These are phyloP conservation scores for Fusarium udum DNA, from an alignment of 2,329 filamentous ascomycete genomes.

Conservation along the genomic window DNA sequence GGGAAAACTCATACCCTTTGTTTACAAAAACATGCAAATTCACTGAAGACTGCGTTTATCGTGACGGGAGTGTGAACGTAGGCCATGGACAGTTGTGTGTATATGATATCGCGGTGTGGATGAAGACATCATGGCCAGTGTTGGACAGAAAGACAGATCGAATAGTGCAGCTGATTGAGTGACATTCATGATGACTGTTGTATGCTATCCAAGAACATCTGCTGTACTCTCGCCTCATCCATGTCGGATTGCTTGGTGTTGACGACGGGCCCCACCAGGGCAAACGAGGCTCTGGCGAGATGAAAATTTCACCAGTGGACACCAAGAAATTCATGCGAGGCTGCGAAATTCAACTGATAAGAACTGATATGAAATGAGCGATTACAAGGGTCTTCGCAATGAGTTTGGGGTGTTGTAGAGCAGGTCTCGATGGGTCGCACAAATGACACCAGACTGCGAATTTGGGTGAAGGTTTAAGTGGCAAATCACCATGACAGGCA, in stretches of 20 bases:
- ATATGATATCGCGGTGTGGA: background rate
- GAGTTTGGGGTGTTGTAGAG: background rate
- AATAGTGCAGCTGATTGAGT: background rate
- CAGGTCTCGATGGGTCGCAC: accelerated
- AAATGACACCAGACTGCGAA: too few relatives aligned
- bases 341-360: conserved; percentile 27
- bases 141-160: background rate
- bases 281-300: conserved; percentile 41
- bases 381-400: background rate
- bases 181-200: too few relatives aligned
- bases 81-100: background rate
- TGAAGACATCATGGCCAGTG: background rate
- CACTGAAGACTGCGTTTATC: conserved; percentile 11
- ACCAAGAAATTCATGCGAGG: conserved; percentile 39
- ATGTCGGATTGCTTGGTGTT: background rate
- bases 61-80: background rate
- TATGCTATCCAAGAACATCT: background rate
- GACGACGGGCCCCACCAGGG: conserved; percentile 30
- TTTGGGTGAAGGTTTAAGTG: background rate
- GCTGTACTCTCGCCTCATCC: background rate
- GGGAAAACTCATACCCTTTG: conserved; percentile 46
- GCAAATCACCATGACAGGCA: background rate
- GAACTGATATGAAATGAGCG: background rate
- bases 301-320: conserved; percentile 23
- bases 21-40: conserved; percentile 41